Conservation (phyloP, 2,329 filamentous ascomycete species). For the Talaromyces verruculosus region DNA sequence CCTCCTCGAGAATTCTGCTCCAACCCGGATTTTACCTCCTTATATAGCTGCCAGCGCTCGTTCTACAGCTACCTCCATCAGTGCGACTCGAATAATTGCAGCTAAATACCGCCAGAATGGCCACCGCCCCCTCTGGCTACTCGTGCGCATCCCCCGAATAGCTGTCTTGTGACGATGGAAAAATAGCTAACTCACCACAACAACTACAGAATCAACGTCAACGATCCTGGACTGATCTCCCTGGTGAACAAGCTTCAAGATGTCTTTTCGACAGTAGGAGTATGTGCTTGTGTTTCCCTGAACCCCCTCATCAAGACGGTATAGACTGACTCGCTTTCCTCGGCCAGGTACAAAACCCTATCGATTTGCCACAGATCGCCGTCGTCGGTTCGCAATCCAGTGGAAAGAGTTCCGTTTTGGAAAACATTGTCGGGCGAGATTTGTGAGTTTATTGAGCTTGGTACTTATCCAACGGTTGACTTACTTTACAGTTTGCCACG, state of each 20-base stretch:
- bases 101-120: constrained; percentile 21
- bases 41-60: background rate
- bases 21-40: background rate
- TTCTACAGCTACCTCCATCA: constrained; percentile 25
- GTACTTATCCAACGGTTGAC: constrained; percentile 14
- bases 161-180: constrained; percentile 19
- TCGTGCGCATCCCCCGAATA: constrained; percentile 41
- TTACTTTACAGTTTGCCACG: constrained; percentile 71
- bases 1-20: constrained; percentile 2
- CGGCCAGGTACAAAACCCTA: constrained; percentile 87
- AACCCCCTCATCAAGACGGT: background rate
- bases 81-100: constrained; percentile 13
- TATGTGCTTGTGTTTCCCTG: constrained; percentile 45
- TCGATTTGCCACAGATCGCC: constrained; percentile 96
- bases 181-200: background rate
- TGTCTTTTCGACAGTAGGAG: constrained; percentile 96
- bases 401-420: constrained; percentile 97
- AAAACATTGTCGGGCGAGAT: constrained; percentile 98
- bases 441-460: constrained; percentile 67
- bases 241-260: constrained; percentile 99
- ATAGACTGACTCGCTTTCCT: constrained; percentile 23
- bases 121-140: constrained; percentile 24
- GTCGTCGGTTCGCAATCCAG: constrained; percentile 98
- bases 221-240: constrained; percentile 68
- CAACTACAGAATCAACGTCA: constrained; percentile 64